Conservation (phyloP, 2,329 filamentous ascomycete species). For the Phyllosticta citribraziliensis region DNA sequence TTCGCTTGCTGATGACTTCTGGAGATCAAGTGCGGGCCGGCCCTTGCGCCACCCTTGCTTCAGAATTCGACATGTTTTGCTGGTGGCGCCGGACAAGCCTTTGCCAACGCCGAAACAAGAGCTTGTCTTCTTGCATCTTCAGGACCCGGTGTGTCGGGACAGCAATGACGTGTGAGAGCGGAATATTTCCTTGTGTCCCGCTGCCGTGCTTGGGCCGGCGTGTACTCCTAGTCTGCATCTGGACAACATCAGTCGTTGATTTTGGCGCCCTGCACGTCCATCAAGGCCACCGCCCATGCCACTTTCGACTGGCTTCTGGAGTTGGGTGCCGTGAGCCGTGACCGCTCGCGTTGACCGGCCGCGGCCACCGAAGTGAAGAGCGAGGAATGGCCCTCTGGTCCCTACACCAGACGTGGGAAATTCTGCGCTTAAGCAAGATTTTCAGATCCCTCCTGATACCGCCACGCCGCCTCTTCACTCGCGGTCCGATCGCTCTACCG, state of each 20-base stretch:
- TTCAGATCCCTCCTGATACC: background rate
- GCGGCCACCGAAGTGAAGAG: background rate
- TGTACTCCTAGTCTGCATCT: background rate
- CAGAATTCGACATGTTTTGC: background rate
- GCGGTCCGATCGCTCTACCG: background rate
- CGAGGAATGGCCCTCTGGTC: background rate
- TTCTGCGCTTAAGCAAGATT: background rate
- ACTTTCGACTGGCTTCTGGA: background rate
- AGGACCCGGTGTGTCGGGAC: background rate
- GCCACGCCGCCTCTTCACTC: background rate
- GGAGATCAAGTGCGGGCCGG: conserved; percentile 1
- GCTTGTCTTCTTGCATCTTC: background rate
- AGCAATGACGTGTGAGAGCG: background rate
- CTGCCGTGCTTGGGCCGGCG: background rate
- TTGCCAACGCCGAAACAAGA: background rate
- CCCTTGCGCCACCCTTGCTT: conserved; percentile 1
- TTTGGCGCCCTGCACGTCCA: background rate
- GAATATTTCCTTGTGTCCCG: background rate
- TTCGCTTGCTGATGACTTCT: background rate
- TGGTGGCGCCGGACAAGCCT: background rate
- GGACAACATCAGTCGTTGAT: background rate
- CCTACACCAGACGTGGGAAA: background rate
- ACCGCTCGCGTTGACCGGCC: background rate
- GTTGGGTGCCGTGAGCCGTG: background rate
- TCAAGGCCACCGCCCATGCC: background rate